phyloP scores from a whole-genome alignment of 163 green algal species.

The Scenedesmus sp. region DNA sequence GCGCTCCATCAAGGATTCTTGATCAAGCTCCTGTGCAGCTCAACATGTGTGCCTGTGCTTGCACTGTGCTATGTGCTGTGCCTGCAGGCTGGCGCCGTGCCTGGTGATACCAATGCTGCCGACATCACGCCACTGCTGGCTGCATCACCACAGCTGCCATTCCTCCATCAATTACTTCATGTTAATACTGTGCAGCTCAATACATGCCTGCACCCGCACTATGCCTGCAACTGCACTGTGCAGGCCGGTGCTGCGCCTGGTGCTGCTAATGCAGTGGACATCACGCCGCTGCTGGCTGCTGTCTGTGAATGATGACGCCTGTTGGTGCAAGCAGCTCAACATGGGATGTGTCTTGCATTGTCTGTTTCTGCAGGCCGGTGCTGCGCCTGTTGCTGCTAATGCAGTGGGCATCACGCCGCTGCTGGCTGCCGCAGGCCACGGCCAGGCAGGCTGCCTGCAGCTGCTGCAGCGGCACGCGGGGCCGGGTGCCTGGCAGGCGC shows the following conservation, averaged over 20 bases:
- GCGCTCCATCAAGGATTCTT: too few species aligned
- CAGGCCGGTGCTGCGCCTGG: conserved; percentile 1
- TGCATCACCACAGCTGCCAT: neutral
- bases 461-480: conserved; percentile 38
- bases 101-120: conserved; percentile 22
- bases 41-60: neutral
- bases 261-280: conserved; percentile 29
- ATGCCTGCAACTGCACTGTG: neutral
- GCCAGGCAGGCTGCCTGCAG: conserved; percentile 32
- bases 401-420: conserved; percentile 41
- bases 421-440: conserved; percentile 47
- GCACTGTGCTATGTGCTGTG: neutral
- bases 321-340: neutral
- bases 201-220: too few species aligned
- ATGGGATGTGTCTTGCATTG: neutral
- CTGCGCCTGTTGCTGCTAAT: conserved; percentile 7
- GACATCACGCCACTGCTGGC: conserved; percentile 46
- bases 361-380: neutral
- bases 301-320: neutral
- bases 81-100: neutral
- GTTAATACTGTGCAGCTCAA: too few species aligned
- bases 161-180: neutral
- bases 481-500: conserved; percentile 6
- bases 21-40: neutral
- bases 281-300: conserved; percentile 47